phyloP scores from a whole-genome alignment of 768 basidiomycete genomes.

The Chalciporus piperatus region DNA sequence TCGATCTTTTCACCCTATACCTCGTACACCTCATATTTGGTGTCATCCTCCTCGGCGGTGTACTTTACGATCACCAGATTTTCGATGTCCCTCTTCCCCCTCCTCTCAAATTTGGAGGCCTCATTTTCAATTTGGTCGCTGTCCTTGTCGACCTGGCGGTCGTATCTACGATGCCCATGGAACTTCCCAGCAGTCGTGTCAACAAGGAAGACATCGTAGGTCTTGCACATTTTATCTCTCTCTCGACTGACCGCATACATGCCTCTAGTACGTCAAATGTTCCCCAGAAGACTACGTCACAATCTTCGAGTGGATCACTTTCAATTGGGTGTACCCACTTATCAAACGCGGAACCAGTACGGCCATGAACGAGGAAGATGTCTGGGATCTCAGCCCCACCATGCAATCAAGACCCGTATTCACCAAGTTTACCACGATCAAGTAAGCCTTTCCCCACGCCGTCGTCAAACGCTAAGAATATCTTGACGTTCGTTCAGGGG shows the following conservation, averaged over 20 bases:
- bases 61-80: constrained; percentile 49
- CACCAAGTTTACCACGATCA: constrained; percentile 37
- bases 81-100: constrained; percentile 43
- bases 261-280: constrained; percentile 23
- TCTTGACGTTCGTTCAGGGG: constrained; percentile 14
- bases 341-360: constrained; percentile 46
- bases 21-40: constrained; percentile 44
- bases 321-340: constrained; percentile 69
- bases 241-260: background rate
- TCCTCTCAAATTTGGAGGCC: constrained; percentile 15
- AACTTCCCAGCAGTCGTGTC: constrained; percentile 52
- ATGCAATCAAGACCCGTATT: constrained; percentile 67
- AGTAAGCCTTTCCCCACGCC: constrained; percentile 5
- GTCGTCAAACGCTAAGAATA: background rate
- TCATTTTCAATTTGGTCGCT: constrained; percentile 43
- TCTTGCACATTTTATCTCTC: constrained; percentile 3
- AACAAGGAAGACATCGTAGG: constrained; percentile 62
- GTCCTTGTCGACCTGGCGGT: constrained; percentile 43
- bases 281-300: constrained; percentile 73
- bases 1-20: constrained; percentile 62
- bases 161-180: constrained; percentile 63
- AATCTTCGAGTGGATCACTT: constrained; percentile 69
- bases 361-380: constrained; percentile 67
- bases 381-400: constrained; percentile 70
- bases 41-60: constrained; percentile 50